Evolutionary conservation across 73 alveolate species (phyloP).

Genomic region (Halteria grandinella): DNA sequence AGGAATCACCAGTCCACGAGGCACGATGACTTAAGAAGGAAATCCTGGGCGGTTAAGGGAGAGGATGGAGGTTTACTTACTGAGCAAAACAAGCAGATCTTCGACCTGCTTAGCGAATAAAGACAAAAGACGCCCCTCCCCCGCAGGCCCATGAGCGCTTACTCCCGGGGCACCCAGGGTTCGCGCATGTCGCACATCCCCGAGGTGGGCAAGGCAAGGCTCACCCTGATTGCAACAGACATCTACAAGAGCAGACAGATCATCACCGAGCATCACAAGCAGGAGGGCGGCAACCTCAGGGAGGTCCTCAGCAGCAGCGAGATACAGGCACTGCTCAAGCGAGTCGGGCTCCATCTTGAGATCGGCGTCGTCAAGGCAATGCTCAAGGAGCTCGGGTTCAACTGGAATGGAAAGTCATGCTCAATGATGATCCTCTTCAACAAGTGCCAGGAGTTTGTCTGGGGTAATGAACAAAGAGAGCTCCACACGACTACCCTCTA

Average conservation of each 20-base stretch:
- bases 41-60: constrained; percentile 34
- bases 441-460: constrained; percentile 3
- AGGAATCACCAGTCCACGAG: constrained; percentile 27
- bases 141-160: constrained; percentile 53
- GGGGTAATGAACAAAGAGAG: no score
- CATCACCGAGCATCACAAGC: not conserved
- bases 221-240: constrained; percentile 26
- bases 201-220: constrained; percentile 18
- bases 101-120: constrained; percentile 1
- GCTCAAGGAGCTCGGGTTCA: constrained; percentile 29
- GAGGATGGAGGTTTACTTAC: constrained; percentile 17
- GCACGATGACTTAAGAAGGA: constrained; percentile 36
- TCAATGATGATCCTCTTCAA: constrained; percentile 18
- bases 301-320: constrained; percentile 23
- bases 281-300: constrained; percentile 1
- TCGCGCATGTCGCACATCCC: constrained; percentile 32
- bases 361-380: constrained; percentile 30
- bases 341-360: constrained; percentile 20
- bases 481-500: no score
- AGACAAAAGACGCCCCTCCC: not conserved
- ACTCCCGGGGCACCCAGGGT: constrained; percentile 2
- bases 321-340: not conserved
- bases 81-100: constrained; percentile 11
- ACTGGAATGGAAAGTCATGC: constrained; percentile 40
- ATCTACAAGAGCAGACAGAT: constrained; percentile 18